Evolutionary conservation across 768 basidiomycete genomes (phyloP).

Genomic region (Boletus bicolor): DNA sequence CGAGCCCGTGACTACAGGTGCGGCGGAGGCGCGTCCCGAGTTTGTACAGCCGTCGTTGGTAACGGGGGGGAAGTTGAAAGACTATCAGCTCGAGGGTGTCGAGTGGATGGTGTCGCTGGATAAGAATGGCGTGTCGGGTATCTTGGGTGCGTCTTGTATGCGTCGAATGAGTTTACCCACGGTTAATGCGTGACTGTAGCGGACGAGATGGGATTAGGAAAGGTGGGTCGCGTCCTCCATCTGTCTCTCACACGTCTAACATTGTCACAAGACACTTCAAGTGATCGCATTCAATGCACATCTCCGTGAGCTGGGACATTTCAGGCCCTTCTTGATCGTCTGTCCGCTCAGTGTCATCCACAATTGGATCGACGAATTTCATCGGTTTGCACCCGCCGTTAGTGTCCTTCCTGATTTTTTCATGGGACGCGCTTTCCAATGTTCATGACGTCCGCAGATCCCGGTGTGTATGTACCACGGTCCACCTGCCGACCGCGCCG

Average conservation of each 20-base stretch:
- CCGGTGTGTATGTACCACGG: conserved; percentile 93
- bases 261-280: conserved; percentile 72
- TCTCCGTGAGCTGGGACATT: conserved; percentile 68
- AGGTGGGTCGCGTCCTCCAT: conserved; percentile 39
- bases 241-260: background rate
- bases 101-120: conserved; percentile 93
- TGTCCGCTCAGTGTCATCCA: conserved; percentile 92
- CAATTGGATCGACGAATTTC: conserved; percentile 87
- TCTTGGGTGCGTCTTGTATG: conserved; percentile 51
- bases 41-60: conserved; percentile 77
- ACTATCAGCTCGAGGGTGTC: conserved; percentile 91
- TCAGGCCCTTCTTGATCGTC: conserved; percentile 80
- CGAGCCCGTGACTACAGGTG: background rate
- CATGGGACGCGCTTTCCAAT: background rate
- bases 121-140: conserved; percentile 81
- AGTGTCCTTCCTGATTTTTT: conserved; percentile 17
- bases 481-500: conserved; percentile 72
- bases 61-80: conserved; percentile 81
- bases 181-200: conserved; percentile 41
- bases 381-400: conserved; percentile 78
- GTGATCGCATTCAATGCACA: conserved; percentile 92
- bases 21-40: conserved; percentile 21
- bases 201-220: conserved; percentile 95
- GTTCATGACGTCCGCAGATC: conserved; percentile 44
- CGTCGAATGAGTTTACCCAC: conserved; percentile 12